Percentiles rank a stretch among this genome's conserved stretches.
Evolutionary conservation across 495 filamentous ascomycete species (phyloP).

Genomic region (Cercophora samala): DNA sequence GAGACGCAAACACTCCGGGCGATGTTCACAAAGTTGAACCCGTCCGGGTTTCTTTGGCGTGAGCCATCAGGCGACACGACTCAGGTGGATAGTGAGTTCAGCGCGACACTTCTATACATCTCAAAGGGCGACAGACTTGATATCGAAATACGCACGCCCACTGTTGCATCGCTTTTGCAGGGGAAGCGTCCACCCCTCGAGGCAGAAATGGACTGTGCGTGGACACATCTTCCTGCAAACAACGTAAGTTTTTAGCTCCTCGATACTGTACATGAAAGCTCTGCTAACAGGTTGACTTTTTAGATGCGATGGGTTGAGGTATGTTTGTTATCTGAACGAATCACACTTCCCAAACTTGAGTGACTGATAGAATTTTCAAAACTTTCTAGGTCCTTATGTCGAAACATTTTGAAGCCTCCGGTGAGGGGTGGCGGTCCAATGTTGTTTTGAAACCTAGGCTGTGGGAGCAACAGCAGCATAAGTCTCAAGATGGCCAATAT

Average conservation of each 20-base stretch:
- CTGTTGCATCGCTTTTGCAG: background rate
- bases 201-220: background rate
- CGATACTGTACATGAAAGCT: background rate
- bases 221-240: background rate
- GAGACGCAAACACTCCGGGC: background rate
- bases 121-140: background rate
- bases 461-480: conserved; percentile 1
- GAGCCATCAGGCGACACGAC: background rate
- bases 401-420: background rate
- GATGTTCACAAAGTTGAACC: background rate
- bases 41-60: background rate
- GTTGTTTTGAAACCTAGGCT: background rate
- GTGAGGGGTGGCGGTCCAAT: background rate
- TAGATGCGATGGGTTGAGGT: background rate
- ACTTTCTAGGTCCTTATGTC: background rate
- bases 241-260: background rate
- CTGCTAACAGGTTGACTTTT: background rate
- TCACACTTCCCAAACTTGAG: background rate
- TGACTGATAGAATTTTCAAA: background rate
- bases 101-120: background rate
- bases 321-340: background rate
- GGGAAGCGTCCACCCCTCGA: background rate
- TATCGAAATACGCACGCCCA: background rate
- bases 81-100: background rate
- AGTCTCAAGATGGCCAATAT: background rate